These are phyloP conservation scores for Byssochlamys sp. DNA, from an alignment of 2,329 filamentous ascomycete species.

Conservation along the genomic window DNA sequence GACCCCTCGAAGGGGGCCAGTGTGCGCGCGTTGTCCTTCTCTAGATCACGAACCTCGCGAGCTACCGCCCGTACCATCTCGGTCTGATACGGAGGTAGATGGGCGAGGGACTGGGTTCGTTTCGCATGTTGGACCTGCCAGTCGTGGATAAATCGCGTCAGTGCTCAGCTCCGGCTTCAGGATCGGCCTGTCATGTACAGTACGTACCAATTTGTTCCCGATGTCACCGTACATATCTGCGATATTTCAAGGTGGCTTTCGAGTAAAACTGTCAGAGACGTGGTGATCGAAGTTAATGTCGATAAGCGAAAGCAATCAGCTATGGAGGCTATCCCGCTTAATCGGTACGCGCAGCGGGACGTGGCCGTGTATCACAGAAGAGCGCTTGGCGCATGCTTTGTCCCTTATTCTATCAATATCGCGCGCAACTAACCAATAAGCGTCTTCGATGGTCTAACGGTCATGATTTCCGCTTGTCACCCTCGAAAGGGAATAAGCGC, in stretches of 20 bases:
- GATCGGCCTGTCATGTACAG: slow-evolving; percentile 10
- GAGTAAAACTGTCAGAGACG: not conserved
- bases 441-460: not conserved
- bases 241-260: not conserved
- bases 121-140: slow-evolving; percentile 85
- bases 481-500: slow-evolving; percentile 6
- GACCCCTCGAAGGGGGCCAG: slow-evolving; percentile 73
- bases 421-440: not conserved
- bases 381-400: not conserved
- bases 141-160: not conserved
- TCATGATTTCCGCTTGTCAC: not conserved
- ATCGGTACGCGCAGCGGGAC: not conserved
- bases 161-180: not conserved
- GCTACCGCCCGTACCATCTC: slow-evolving; percentile 80
- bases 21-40: slow-evolving; percentile 71
- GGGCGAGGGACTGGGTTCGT: slow-evolving; percentile 73
- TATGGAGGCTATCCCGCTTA: not conserved
- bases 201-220: slow-evolving; percentile 70
- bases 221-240: slow-evolving; percentile 72
- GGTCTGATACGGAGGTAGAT: slow-evolving; percentile 84
- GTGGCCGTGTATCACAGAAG: not conserved
- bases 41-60: slow-evolving; percentile 84
- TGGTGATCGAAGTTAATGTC: not conserved
- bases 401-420: not conserved
- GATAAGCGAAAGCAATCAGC: not conserved